Evolutionary conservation across 2,329 filamentous ascomycete genomes (phyloP), one percentile per base, ranked within the genome.

Genomic region (Cercospora sp.): DNA sequence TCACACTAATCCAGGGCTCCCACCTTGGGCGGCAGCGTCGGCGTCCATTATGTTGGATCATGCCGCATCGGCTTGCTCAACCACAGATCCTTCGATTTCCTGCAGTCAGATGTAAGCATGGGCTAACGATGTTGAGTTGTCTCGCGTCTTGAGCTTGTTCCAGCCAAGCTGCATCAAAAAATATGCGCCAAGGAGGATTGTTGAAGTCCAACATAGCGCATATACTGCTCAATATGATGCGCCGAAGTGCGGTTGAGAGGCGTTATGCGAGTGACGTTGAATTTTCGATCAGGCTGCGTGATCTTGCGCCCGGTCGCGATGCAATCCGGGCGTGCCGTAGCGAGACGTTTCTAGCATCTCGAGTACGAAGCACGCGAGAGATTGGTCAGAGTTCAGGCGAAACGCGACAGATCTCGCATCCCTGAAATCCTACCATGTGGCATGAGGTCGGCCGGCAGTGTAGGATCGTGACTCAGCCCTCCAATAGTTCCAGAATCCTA

Each of bases 31-130:
- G 18, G 53, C 53, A 30, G 26, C 28, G 7, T 58, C 8, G 53
- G 16, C 16, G 53, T 16, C 3, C 45, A 58, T 2, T 18, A 31
- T 12, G 16, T 31, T 58, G 55, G 26, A 30, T 31, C 18, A 18
- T 31, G 55, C 55, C 55, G 13, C 28, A 33, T 10, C 16, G n/a
- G 31, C 31, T 58, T 9, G 10, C 23, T 5, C 20, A 26, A 5
- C 23, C n/a, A 16, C 28, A 10, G 55, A 58, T 31, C 31, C 31
- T 58, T 58, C 55, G 28, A 58, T 58, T 58, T 58, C 13, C 55
- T 20, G 55, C 55, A 58, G 55, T 31, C 28, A 58, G 28, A 58
- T 36, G 12, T n/a, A 18, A 58, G 55, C 55, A 58, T 58, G 55
- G 28, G 18, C 30, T 13, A 53, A 23, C 20, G 48, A 23, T 53